phyloP scores from a whole-genome alignment of 2,329 filamentous ascomycete species.

The Aspergillus sp. region DNA sequence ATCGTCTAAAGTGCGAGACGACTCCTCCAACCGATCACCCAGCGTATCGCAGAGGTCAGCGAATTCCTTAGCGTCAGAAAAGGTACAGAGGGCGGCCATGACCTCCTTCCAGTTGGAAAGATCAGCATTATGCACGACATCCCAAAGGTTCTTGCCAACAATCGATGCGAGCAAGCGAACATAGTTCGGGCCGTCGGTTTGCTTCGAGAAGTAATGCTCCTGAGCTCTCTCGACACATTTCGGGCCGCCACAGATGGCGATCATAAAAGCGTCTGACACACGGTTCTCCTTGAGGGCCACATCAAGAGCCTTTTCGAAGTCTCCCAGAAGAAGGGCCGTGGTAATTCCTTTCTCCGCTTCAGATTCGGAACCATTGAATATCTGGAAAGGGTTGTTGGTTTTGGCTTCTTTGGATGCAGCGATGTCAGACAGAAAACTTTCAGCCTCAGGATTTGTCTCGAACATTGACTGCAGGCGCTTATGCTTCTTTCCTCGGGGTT shows the following conservation, averaged over 20 bases:
- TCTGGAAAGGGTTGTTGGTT: constrained; percentile 87
- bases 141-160: constrained; percentile 94
- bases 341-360: constrained; percentile 80
- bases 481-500: constrained; percentile 50
- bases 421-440: constrained; percentile 79
- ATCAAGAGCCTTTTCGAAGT: constrained; percentile 83
- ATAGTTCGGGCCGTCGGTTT: constrained; percentile 79
- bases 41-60: constrained; percentile 90
- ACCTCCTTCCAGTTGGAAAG: constrained; percentile 92
- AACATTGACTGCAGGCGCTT: constrained; percentile 70
- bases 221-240: constrained; percentile 92
- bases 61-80: constrained; percentile 83
- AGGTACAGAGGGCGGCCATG: constrained; percentile 93
- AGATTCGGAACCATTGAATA: constrained; percentile 77
- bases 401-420: constrained; percentile 83
- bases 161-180: constrained; percentile 83
- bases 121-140: constrained; percentile 93
- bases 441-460: constrained; percentile 60
- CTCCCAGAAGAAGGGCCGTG: constrained; percentile 75
- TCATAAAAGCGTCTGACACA: constrained; percentile 93
- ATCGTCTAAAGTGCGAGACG: constrained; percentile 48
- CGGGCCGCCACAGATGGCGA: constrained; percentile 92
- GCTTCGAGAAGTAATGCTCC: constrained; percentile 76
- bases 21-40: constrained; percentile 79
- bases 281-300: constrained; percentile 81